These are phyloP conservation scores for Cornus kousa DNA, from an alignment of 148 eudicot genomes.

Conservation along the genomic window DNA sequence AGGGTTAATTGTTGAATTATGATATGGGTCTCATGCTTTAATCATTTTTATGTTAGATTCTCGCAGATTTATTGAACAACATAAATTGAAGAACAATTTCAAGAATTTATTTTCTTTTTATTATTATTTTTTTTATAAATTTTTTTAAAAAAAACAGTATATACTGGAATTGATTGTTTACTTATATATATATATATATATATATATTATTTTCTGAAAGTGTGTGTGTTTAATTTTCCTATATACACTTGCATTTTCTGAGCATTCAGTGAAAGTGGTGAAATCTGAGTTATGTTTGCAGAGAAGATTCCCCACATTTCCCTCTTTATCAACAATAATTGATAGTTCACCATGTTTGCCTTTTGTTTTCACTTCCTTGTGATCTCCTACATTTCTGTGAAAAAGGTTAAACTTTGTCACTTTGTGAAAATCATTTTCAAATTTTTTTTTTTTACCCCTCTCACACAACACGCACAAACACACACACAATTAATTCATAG, in stretches of 20 bases:
- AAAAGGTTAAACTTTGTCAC: constrained; percentile 36
- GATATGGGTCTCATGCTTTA: no score
- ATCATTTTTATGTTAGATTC: neutral
- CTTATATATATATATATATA: no score
- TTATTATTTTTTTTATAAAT: no score
- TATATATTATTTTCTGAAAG: neutral
- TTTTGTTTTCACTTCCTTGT: constrained; percentile 14
- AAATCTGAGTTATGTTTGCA: constrained; percentile 12
- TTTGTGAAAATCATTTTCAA: neutral
- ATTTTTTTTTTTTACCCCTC: neutral
- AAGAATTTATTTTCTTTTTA: neutral
- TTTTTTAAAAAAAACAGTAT: no score
- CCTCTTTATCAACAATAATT: constrained; percentile 34
- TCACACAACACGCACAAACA: neutral
- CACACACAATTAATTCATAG: neutral
- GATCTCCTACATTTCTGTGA: constrained; percentile 37
- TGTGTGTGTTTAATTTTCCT: neutral
- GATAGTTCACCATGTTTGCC: constrained; percentile 33
- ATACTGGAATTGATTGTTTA: no score
- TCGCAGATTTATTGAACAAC: neutral
- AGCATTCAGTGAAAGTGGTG: constrained; percentile 13
- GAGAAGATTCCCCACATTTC: constrained; percentile 29
- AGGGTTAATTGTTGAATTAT: no score
- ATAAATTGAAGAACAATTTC: neutral
- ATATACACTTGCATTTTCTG: neutral